These are phyloP conservation scores for Alternaria sp. DNA, from an alignment of 2,329 filamentous ascomycete genomes.

Conservation along the genomic window DNA sequence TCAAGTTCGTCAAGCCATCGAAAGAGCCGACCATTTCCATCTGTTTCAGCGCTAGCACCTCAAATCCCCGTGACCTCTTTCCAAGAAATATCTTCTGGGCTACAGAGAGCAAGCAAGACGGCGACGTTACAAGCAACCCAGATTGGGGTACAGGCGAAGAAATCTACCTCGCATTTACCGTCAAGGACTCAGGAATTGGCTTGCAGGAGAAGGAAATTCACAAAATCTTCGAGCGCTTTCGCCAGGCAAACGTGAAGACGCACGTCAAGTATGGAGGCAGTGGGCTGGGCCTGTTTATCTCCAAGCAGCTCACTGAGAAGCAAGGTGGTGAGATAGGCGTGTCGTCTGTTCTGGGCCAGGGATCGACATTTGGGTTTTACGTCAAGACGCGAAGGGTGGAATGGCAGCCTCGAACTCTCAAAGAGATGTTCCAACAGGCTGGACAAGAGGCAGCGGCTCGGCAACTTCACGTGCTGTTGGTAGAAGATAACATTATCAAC, in stretches of 20 bases:
- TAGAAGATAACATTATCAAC: slow-evolving; percentile 54
- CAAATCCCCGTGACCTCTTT: slow-evolving; percentile 39
- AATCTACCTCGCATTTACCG: slow-evolving; percentile 51
- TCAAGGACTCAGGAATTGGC: slow-evolving; percentile 55
- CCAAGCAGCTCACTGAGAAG: slow-evolving; percentile 56
- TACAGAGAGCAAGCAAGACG: slow-evolving; percentile 32
- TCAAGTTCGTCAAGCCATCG: slow-evolving; percentile 54
- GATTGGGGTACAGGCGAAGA: slow-evolving; percentile 53
- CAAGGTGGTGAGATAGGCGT: slow-evolving; percentile 59
- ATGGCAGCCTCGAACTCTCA: slow-evolving; percentile 15
- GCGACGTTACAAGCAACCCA: slow-evolving; percentile 35
- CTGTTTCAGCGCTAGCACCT: slow-evolving; percentile 46
- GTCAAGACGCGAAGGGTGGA: slow-evolving; percentile 48
- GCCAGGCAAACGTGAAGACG: slow-evolving; percentile 49
- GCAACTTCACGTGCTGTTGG: slow-evolving; percentile 44
- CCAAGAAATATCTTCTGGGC: slow-evolving; percentile 44
- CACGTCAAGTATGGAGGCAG: slow-evolving; percentile 56
- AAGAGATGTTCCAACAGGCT: slow-evolving; percentile 16
- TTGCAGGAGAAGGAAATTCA: slow-evolving; percentile 52
- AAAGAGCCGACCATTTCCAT: slow-evolving; percentile 50
- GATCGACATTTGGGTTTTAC: slow-evolving; percentile 58
- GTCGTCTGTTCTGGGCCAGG: slow-evolving; percentile 47
- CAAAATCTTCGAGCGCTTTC: slow-evolving; percentile 50
- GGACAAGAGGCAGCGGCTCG: slow-evolving; percentile 8
- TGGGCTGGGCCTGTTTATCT: slow-evolving; percentile 58